Percentiles rank a stretch among this genome's conserved stretches.
phyloP scores from a whole-genome alignment of 306 rosid genomes.

The Castanea crenata region DNA sequence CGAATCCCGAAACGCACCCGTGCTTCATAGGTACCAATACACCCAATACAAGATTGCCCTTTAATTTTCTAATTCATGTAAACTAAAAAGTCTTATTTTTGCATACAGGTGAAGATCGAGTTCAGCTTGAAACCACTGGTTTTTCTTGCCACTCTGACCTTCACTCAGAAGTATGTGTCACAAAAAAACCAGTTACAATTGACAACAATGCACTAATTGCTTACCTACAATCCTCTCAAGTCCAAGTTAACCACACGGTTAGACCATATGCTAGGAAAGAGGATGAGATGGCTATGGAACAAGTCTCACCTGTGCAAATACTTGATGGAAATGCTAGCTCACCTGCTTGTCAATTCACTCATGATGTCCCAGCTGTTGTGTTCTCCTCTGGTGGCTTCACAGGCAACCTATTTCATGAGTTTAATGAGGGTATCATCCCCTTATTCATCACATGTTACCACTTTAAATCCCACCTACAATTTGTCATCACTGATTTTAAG shows the following conservation, averaged over 20 bases:
- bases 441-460: slow-evolving; percentile 33
- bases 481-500: slow-evolving; percentile 26
- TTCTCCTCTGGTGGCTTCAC: slow-evolving; percentile 37
- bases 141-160: slow-evolving; percentile 34
- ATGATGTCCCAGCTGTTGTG: slow-evolving; percentile 26
- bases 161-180: slow-evolving; percentile 27
- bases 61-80: neutral
- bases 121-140: slow-evolving; percentile 20
- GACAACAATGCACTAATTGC: slow-evolving; percentile 13
- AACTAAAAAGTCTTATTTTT: neutral
- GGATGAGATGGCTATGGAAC: slow-evolving; percentile 22
- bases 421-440: slow-evolving; percentile 33
- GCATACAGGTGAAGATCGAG: slow-evolving; percentile 25
- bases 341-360: slow-evolving; percentile 26
- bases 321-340: neutral
- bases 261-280: slow-evolving; percentile 36
- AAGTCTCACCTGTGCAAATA: slow-evolving; percentile 18
- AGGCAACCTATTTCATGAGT: slow-evolving; percentile 38
- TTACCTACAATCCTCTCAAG: slow-evolving; percentile 16
- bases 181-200: slow-evolving; percentile 19
- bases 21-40: neutral
- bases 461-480: slow-evolving; percentile 21
- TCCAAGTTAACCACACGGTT: slow-evolving; percentile 6
- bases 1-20: too few relatives aligned
- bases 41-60: neutral